Evolutionary conservation across 2,329 filamentous ascomycete species (phyloP), one percentile per base, ranked within the genome.

Genomic region (Amauroascus niger): DNA sequence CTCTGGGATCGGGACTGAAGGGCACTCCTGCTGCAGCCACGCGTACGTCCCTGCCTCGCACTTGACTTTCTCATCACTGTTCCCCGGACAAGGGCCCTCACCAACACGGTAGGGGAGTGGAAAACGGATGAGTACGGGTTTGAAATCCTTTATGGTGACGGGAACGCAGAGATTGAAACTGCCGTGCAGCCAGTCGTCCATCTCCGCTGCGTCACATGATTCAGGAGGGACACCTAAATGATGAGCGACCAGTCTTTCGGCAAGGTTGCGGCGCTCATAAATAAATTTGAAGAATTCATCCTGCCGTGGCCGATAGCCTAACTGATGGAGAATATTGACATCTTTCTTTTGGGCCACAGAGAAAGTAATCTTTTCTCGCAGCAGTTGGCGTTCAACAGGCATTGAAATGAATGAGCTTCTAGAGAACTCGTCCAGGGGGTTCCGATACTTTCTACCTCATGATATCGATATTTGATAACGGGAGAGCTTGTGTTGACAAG

Each of bases 141-240:
- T 39, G 13, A 32, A 18, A 14, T n/a, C 13, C 20, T 5, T 55
- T 49, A 46, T 9, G 28, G 16, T 47, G 24, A 54, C 44, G n/a
- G 45, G 52, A 37, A 70, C 59, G 51, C 65, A 70, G 44, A 67
- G 59, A 55, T 71, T 72, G 57, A 69, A 71, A 53, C 60, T 64
- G 11, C 68, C 68, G 37, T 60, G 52, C 39, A 64, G 60, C 67
- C 58, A 59, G 16, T 49, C 16, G 14, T 53, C 30, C 6, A 30
- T 30, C 13, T 49, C 56, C 11, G 47, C 52, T n/a, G 50, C 39
- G 22, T 51, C 54, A 57, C 8, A 26, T 14, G 18, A 41, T 20
- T 18, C n/a, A n/a, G 56, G 20, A 26, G 18, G 16, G 6, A 57
- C n/a, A 8, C 46, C 46, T 9, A 59, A 49, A 52, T 58, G 55